Conservation (phyloP, 2,329 filamentous ascomycete genomes). For the Pseudopyrenochaeta lycopersici region DNA sequence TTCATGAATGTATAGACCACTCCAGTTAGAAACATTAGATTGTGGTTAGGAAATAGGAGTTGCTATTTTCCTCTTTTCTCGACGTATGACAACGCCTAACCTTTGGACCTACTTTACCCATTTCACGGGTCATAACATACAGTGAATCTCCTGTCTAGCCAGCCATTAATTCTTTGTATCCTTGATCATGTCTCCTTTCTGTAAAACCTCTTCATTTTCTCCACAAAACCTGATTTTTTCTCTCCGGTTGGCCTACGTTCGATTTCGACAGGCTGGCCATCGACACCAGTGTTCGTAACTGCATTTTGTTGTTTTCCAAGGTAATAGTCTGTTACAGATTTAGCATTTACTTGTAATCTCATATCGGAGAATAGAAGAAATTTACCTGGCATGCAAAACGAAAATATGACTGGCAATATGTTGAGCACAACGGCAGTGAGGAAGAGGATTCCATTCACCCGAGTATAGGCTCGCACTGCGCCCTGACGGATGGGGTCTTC, state of each 20-base stretch:
- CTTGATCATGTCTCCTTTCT: constrained; percentile 1
- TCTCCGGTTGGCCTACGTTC: constrained; percentile 3
- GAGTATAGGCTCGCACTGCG: constrained; percentile 49
- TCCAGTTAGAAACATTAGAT: too few relatives aligned
- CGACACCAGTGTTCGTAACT: constrained; percentile 30
- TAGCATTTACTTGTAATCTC: not conserved
- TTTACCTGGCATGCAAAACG: constrained; percentile 51
- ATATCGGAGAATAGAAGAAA: not conserved
- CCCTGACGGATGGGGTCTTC: constrained; percentile 49
- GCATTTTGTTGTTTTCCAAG: constrained; percentile 36
- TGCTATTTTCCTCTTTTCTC: too few relatives aligned
- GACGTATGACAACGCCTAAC: too few relatives aligned
- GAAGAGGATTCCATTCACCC: constrained; percentile 49
- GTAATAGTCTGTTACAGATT: constrained; percentile 38
- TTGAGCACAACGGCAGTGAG: constrained; percentile 43
- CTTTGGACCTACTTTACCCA: too few relatives aligned
- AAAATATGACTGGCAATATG: constrained; percentile 44
- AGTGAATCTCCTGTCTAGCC: too few relatives aligned
- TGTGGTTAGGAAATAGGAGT: too few relatives aligned
- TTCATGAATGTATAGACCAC: too few relatives aligned
- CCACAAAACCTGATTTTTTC: constrained; percentile 1
- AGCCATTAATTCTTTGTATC: too few relatives aligned
- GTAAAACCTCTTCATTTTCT: constrained; percentile 8
- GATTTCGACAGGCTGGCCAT: constrained; percentile 20
- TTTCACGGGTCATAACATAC: too few relatives aligned